Conservation (phyloP, 129 eudicot species). For the Centrapalus pauciflorus region DNA sequence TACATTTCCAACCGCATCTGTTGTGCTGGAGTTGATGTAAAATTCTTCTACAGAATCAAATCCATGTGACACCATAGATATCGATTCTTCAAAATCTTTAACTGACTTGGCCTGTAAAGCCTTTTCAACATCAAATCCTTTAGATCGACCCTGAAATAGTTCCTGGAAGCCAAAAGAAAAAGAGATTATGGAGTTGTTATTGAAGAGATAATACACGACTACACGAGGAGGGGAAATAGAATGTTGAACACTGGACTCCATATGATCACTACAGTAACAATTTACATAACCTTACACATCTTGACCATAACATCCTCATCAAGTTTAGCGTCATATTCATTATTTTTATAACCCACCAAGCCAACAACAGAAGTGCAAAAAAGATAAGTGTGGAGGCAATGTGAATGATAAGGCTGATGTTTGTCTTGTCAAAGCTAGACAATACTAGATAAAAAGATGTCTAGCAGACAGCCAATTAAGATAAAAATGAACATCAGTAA, state of each 20-base stretch:
- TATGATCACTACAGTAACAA: not conserved
- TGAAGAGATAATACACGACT: constrained; percentile 1
- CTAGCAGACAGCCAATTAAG: not conserved
- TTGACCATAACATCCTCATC: not conserved
- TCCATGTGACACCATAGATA: constrained; percentile 86
- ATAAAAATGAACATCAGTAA: not conserved
- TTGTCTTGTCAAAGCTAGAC: not conserved
- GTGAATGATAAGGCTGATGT: not conserved
- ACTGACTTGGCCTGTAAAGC: constrained; percentile 67
- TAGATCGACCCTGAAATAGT: constrained; percentile 74
- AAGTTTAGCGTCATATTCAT: not conserved
- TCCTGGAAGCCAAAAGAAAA: constrained; percentile 43
- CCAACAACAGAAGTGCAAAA: not conserved
- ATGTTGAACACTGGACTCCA: not conserved
- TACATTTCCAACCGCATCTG: constrained; percentile 51
- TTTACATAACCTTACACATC: constrained; percentile 2
- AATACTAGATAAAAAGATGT: not conserved
- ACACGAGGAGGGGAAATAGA: not conserved
- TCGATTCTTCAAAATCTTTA: constrained; percentile 63
- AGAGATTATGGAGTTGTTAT: not conserved
- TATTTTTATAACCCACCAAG: not conserved
- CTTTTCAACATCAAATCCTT: constrained; percentile 75
- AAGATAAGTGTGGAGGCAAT: not conserved
- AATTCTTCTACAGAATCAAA: constrained; percentile 64
- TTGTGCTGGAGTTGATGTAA: constrained; percentile 56